Base-by-base conservation (phyloP, 352 stramenopile genomes). In the Elongisporangium anandrum region DNA sequence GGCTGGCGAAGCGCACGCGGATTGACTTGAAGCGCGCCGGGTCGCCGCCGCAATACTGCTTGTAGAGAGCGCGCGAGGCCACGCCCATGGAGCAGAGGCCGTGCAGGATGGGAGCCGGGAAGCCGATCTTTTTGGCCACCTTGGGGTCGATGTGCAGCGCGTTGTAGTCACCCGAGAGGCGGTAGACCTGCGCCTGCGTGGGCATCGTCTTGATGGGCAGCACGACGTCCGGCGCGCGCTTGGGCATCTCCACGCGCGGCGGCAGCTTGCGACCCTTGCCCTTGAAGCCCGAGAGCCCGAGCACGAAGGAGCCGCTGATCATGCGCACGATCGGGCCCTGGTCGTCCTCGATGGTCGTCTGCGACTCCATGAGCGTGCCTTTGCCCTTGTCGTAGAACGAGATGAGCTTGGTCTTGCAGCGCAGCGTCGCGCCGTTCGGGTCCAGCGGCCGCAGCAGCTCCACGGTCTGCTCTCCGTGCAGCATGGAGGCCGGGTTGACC, bases 131-230 rank as follows among this genome's bases (percentile, higher is more conserved):
- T 73, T 72, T 70, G 19, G 78, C 92, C 64, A 94, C 87, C 63
- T 85, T 77, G 3, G 85, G 84, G 66, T 98, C 88, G 54, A 98
- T 84, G 72, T 99, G 96, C 63, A 98, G 87, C 65, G 88, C 75
- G 72, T 98, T 98, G 69, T 97, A 97, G 77, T 99, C 96, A 15
- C 95, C 96, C 56, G 85, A 97, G 50, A 98, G 75, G 54, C 95
- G 86, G 79, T 98, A 98, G 54, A 98, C 67, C 52, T 98, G 82
- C 45, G 96, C 90, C 61, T 92, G 84, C 50, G 78, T 69, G 2
- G 75, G 69, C 52, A 72, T 79, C 9, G 86, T 95, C 60, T 84
- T 83, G 60, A 88, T 81, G 51, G 85, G 72, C 22, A 83, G 69
- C 13, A 62, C 53, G 55, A 83, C 72, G 56, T 96, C 87, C 0